A percentile compares a stretch with the other conserved stretches of the same genome.
phyloP scores from a whole-genome alignment of 1,284 basidiomycete species.

The Papiliotrema laurentii region DNA sequence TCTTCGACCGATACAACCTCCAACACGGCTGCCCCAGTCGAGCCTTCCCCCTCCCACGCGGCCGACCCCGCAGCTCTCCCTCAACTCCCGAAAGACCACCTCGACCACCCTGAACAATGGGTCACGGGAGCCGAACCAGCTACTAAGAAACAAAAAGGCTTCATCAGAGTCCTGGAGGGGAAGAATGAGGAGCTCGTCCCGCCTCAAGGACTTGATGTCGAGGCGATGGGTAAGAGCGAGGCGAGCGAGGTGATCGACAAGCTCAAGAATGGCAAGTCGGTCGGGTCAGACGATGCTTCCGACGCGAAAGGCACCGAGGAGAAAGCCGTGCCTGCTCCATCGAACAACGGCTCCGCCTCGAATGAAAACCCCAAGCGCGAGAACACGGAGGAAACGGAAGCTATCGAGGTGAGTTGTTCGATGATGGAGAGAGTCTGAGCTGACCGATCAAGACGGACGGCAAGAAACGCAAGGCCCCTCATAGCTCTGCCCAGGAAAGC shows the following conservation, averaged over 20 bases:
- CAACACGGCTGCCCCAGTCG: neutral
- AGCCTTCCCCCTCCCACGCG: neutral
- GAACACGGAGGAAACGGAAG: no score
- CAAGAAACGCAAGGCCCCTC: no score
- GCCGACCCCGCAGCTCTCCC: conserved; percentile 16
- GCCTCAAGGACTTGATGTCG: conserved; percentile 16
- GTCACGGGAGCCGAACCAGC: conserved; percentile 34
- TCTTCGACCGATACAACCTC: neutral
- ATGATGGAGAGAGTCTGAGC: neutral
- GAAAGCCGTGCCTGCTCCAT: no score
- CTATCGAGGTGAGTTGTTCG: neutral
- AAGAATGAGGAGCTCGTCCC: conserved; percentile 21
- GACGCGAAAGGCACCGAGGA: no score
- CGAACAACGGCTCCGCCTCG: no score
- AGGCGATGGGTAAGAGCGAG: conserved; percentile 23
- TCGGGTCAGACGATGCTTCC: neutral
- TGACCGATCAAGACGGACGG: neutral
- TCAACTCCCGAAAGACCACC: conserved; percentile 27
- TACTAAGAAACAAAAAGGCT: conserved; percentile 36
- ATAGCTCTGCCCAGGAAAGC: no score
- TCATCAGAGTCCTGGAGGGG: conserved; percentile 32
- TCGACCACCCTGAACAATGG: conserved; percentile 39
- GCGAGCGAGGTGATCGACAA: conserved; percentile 31
- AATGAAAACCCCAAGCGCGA: no score
- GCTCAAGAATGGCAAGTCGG: conserved; percentile 22